phyloP scores from a whole-genome alignment of 805 yeast genomes.

The Clavispora fructus region DNA sequence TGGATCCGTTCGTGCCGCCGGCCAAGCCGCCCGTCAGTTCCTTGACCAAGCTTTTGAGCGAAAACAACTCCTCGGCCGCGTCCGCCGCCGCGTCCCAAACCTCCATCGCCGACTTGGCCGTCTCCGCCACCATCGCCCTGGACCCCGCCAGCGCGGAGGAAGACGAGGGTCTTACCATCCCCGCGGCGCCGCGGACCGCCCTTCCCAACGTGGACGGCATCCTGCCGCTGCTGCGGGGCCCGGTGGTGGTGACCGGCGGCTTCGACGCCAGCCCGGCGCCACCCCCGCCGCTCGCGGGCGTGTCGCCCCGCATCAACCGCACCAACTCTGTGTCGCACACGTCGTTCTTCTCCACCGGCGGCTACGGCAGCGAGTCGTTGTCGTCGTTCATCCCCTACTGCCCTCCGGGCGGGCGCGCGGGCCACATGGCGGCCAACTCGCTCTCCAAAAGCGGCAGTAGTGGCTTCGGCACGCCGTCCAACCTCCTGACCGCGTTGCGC shows the following conservation, averaged over 20 bases:
- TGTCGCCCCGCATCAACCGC: conserved; percentile 39
- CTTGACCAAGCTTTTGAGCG: conserved; percentile 34
- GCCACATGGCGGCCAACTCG: conserved; percentile 3
- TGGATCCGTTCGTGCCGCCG: conserved; percentile 8
- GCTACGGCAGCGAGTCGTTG: conserved; percentile 38
- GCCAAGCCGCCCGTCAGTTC: conserved; percentile 27
- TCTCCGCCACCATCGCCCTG: conserved; percentile 12
- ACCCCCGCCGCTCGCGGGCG: conserved; percentile 14
- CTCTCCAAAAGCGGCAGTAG: conserved; percentile 5
- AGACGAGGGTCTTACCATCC: background rate
- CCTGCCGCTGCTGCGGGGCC: conserved; percentile 3
- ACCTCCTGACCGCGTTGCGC: conserved; percentile 11
- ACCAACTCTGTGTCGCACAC: conserved; percentile 37
- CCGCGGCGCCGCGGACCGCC: background rate
- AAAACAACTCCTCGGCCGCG: conserved; percentile 17
- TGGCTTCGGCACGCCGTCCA: conserved; percentile 7
- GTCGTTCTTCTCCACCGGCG: conserved; percentile 29
- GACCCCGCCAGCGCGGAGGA: background rate
- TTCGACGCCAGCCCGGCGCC: conserved; percentile 14
- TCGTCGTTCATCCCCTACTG: conserved; percentile 64
- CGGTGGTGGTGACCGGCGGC: conserved; percentile 17
- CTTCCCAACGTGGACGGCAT: background rate
- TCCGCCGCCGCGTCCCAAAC: conserved; percentile 1
- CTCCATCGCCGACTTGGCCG: conserved; percentile 1
- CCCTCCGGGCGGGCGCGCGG: conserved; percentile 57